Conservation (phyloP, 345 rosid genomes). For the Psidium guajava region DNA sequence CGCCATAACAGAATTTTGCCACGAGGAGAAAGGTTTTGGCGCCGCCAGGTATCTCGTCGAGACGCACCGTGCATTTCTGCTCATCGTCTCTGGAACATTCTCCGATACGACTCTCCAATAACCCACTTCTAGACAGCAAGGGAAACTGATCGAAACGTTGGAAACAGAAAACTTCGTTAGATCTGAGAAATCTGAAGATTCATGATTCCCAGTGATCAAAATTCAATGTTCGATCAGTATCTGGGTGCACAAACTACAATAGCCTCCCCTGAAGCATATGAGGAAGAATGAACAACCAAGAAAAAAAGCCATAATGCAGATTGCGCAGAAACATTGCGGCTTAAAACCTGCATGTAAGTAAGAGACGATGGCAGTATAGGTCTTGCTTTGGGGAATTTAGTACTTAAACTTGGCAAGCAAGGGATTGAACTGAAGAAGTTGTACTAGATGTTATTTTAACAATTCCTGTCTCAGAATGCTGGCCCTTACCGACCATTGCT, state of each 20-base stretch:
- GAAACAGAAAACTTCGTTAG: not conserved
- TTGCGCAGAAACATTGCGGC: not conserved
- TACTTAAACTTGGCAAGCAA: not conserved
- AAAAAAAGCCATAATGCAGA: not conserved
- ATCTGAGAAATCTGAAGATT: not conserved
- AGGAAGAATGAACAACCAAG: not conserved
- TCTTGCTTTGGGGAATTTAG: not conserved
- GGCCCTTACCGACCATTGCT: not conserved
- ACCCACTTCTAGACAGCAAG: slow-evolving; percentile 71
- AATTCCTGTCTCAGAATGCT: not conserved
- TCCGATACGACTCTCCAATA: slow-evolving; percentile 42
- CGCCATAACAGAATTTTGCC: slow-evolving; percentile 81
- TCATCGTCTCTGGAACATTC: slow-evolving; percentile 24
- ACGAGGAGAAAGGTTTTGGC: slow-evolving; percentile 60
- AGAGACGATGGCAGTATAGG: not conserved
- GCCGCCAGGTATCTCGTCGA: slow-evolving; percentile 77
- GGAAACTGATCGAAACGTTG: slow-evolving; percentile 47
- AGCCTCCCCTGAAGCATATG: not conserved
- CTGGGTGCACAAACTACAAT: not conserved
- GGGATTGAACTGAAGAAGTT: not conserved
- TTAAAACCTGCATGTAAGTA: not conserved
- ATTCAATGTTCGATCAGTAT: not conserved
- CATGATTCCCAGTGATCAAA: not conserved
- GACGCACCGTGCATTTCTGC: slow-evolving; percentile 33
- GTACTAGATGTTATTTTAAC: not conserved